Percentiles rank a stretch among this genome's conserved stretches.
These are phyloP conservation scores for thale cress (Arabidopsis thaliana) DNA, from an alignment of 345 rosid species.

Conservation along the genomic window DNA sequence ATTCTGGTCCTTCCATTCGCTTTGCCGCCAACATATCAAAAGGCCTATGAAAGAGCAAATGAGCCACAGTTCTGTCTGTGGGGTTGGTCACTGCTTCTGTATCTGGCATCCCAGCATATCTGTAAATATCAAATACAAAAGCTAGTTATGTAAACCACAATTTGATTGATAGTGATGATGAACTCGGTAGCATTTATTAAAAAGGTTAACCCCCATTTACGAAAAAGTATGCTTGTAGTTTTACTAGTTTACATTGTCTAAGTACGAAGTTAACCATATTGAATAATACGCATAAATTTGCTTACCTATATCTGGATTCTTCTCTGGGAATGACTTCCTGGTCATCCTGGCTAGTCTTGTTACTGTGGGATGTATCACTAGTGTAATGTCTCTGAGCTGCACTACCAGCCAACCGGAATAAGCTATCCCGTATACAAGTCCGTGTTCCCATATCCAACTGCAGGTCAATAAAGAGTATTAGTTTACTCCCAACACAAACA, in stretches of 20 bases:
- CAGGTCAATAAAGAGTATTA: constrained; percentile 39
- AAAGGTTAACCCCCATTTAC: constrained; percentile 11
- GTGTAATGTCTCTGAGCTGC: constrained; percentile 76
- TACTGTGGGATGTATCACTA: constrained; percentile 58
- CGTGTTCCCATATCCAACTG: constrained; percentile 79
- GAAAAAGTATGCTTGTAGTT: constrained; percentile 18
- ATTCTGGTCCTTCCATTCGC: constrained; percentile 60
- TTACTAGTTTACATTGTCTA: constrained; percentile 15
- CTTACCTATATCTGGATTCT: constrained; percentile 62
- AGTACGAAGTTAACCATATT: neutral
- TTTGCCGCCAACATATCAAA: constrained; percentile 52
- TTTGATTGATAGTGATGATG: constrained; percentile 1
- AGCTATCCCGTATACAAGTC: constrained; percentile 90
- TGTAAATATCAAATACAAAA: constrained; percentile 44
- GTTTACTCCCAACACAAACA: constrained; percentile 31
- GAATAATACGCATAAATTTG: constrained; percentile 24
- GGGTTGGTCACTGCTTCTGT: constrained; percentile 89
- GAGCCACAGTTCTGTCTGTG: constrained; percentile 83
- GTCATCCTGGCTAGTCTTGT: constrained; percentile 59
- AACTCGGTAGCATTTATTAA: neutral
- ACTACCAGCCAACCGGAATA: constrained; percentile 92
- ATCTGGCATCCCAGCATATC: constrained; percentile 58
- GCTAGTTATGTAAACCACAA: constrained; percentile 23
- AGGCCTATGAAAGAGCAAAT: constrained; percentile 84
- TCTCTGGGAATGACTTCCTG: constrained; percentile 51